Evolutionary conservation across 1,284 basidiomycete genomes (phyloP), one percentile per base, ranked within the genome.

Genomic region (Xanthoconium separans): DNA sequence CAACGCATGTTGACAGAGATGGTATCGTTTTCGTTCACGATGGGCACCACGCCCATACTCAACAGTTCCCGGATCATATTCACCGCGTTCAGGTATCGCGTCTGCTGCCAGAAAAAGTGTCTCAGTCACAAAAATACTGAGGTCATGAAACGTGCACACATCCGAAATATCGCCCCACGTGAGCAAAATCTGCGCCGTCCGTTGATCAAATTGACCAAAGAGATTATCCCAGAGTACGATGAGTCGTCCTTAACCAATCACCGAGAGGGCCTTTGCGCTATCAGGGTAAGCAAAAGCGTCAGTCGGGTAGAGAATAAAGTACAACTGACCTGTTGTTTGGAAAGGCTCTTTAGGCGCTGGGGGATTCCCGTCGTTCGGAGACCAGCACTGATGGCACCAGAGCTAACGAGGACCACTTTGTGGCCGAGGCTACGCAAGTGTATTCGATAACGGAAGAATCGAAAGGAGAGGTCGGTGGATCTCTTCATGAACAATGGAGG

Each of bases 201-300:
- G 93, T 70, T 97, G 95, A 50, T 91, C 94, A 18, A 98, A 76
- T 62, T 95, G 91, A 3, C 91, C 82, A 64, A 99, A 99, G 42
- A 99, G 77, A 66, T 95, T 95, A 69, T 99, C 97, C 92, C 93
- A 99, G 2, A 99, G 77, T 1, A 94, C 95, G 58, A 99, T 98
- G 24, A 99, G 81, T 54, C 95, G 79, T 9, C 96, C 92, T 76
- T 99, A 97, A 1, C 97, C 96, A 48, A 99, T 93, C 0, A 96
- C 96, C 30, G 96, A 96, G 40, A 99, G 77, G 8, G 96, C 96
- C 91, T 95, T 61, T 41, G 54, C 44, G 44, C 51, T 46, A 55
- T 15, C 65, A 30, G 55, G 55, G 45, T 57, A 45, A 61, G 50
- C 12, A 41, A 31, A 18, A 45, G 10, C 15, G 24, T 24, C 24